These are phyloP conservation scores for Suillus luteus DNA, from an alignment of 768 basidiomycete species.

Conservation along the genomic window DNA sequence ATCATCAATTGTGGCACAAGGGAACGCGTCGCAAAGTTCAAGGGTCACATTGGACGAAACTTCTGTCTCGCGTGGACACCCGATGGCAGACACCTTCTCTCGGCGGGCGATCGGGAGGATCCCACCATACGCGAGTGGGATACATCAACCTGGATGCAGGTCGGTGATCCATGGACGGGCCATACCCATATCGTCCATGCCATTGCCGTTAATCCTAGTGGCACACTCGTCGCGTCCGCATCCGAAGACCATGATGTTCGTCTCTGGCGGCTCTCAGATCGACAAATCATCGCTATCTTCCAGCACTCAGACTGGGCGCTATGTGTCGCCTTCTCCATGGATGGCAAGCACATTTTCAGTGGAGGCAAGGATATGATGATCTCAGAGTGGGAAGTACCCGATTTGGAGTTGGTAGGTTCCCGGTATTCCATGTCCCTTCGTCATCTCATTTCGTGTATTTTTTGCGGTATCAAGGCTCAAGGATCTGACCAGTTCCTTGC, in stretches of 20 bases:
- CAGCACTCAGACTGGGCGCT: background rate
- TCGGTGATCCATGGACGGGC: background rate
- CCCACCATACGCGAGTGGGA: background rate
- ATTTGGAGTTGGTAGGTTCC: background rate
- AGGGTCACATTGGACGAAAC: background rate
- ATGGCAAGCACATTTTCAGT: background rate
- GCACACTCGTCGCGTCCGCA: background rate
- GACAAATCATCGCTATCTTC: background rate
- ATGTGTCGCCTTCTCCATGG: background rate
- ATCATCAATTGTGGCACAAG: background rate
- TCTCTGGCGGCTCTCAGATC: constrained; percentile 1
- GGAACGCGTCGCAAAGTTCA: background rate
- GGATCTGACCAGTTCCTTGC: background rate
- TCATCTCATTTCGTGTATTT: background rate
- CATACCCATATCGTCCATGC: background rate
- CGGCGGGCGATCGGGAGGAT: background rate
- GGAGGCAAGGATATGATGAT: background rate
- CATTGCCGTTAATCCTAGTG: background rate
- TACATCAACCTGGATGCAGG: background rate
- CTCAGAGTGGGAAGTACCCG: background rate
- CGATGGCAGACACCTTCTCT: background rate
- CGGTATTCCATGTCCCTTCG: background rate
- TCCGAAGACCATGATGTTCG: background rate
- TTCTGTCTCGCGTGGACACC: background rate
- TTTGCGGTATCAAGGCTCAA: background rate